Conservation (phyloP, 352 stramenopile species). For the Phytophthora tentaculata region DNA sequence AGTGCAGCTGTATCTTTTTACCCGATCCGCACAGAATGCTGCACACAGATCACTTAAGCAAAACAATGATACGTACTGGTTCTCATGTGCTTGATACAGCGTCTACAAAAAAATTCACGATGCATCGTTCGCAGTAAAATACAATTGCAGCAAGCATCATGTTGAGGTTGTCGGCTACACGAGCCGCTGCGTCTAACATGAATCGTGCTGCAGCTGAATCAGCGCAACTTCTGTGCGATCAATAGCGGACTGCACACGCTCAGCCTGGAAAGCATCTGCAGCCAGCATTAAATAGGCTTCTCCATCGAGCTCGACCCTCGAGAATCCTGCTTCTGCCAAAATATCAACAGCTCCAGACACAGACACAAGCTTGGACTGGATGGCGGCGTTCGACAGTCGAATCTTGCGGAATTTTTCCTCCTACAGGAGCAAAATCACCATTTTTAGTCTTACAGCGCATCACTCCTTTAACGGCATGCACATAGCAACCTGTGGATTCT, state of each 20-base stretch:
- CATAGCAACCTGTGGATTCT: constrained; percentile 67
- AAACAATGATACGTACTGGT: neutral
- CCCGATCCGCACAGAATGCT: constrained; percentile 1
- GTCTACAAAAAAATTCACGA: no score
- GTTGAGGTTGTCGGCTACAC: constrained; percentile 18
- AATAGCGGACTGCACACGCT: constrained; percentile 61
- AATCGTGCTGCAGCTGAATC: constrained; percentile 73
- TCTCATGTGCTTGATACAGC: no score
- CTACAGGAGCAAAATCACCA: constrained; percentile 27
- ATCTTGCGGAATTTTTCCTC: constrained; percentile 80
- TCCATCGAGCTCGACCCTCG: constrained; percentile 42
- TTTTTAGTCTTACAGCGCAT: constrained; percentile 1
- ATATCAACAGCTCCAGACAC: constrained; percentile 64
- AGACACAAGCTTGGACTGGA: constrained; percentile 70
- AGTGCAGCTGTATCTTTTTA: constrained; percentile 5
- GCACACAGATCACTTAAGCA: neutral
- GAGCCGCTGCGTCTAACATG: constrained; percentile 24
- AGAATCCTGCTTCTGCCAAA: constrained; percentile 66
- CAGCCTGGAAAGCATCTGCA: constrained; percentile 38
- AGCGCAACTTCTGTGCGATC: constrained; percentile 71
- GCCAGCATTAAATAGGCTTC: constrained; percentile 67
- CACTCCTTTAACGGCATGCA: no score
- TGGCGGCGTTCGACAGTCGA: constrained; percentile 60
- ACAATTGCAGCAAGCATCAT: constrained; percentile 28
- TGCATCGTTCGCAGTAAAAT: neutral